phyloP scores from a whole-genome alignment of 2,329 filamentous ascomycete species.

The Conoideocrella luteorostrata region DNA sequence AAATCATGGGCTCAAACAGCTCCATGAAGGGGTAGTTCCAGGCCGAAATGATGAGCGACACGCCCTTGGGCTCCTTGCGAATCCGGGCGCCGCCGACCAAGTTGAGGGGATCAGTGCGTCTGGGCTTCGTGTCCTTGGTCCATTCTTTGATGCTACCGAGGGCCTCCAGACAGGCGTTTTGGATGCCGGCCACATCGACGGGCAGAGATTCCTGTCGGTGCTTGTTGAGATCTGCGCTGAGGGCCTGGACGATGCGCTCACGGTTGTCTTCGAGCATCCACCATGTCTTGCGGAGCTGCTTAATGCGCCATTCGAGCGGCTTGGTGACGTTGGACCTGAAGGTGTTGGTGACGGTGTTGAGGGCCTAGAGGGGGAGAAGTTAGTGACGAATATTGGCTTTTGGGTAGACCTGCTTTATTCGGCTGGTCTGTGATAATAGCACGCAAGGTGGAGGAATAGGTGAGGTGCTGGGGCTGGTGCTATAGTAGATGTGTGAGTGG shows the following conservation, averaged over 20 bases:
- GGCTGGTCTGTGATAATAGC: neutral
- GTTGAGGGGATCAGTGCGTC: constrained; percentile 22
- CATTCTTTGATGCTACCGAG: constrained; percentile 33
- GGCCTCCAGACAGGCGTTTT: constrained; percentile 28
- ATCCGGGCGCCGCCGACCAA: constrained; percentile 25
- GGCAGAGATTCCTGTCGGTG: constrained; percentile 25
- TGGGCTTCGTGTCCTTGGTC: constrained; percentile 27
- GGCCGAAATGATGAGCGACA: constrained; percentile 36
- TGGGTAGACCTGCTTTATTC: too few relatives aligned
- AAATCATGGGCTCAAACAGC: constrained; percentile 31
- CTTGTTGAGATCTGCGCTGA: constrained; percentile 28
- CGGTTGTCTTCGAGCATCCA: constrained; percentile 35
- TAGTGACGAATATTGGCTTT: too few relatives aligned
- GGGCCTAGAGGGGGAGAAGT: neutral
- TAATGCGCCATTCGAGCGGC: constrained; percentile 30
- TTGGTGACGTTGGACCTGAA: constrained; percentile 23
- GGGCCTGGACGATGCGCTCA: constrained; percentile 22
- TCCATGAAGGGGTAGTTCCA: constrained; percentile 41
- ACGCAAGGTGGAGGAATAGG: neutral
- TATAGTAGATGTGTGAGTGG: neutral
- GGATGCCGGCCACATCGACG: constrained; percentile 23
- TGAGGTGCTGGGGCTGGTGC: neutral
- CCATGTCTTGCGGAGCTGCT: constrained; percentile 34
- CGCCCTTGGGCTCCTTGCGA: constrained; percentile 36
- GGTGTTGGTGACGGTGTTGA: constrained; percentile 8